phyloP scores from a whole-genome alignment of 352 stramenopile genomes.

The Globisporangium irregulare region DNA sequence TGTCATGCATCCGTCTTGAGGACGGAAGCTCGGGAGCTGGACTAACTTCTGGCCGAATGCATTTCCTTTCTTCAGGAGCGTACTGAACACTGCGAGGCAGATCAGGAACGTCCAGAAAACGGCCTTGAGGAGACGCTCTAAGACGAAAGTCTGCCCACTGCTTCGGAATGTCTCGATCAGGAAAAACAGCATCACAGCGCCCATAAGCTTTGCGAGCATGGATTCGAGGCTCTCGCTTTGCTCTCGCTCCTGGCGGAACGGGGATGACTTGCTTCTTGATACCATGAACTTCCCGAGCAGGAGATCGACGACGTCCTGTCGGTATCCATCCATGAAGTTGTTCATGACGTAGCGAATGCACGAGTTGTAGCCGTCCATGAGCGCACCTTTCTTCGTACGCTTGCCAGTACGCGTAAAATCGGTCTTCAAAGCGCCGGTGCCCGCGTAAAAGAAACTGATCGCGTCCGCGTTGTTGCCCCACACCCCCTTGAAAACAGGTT shows the following conservation, averaged over 20 bases:
- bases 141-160: constrained; percentile 36
- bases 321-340: constrained; percentile 94
- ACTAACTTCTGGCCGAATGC: constrained; percentile 65
- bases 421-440: constrained; percentile 93
- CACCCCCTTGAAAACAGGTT: constrained; percentile 82
- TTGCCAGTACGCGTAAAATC: constrained; percentile 96
- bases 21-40: constrained; percentile 53
- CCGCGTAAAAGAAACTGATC: constrained; percentile 93
- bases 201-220: constrained; percentile 47
- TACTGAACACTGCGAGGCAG: constrained; percentile 38
- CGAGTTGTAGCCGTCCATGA: constrained; percentile 95
- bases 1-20: constrained; percentile 77
- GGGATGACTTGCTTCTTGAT: constrained; percentile 49
- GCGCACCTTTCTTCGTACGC: constrained; percentile 88
- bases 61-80: constrained; percentile 80
- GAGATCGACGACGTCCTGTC: constrained; percentile 93
- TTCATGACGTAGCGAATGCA: constrained; percentile 94
- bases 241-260: constrained; percentile 29
- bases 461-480: constrained; percentile 97
- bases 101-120: constrained; percentile 50
- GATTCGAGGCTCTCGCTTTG: constrained; percentile 54
- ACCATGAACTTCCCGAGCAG: constrained; percentile 67
- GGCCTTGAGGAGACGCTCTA: constrained; percentile 58
- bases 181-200: constrained; percentile 51
- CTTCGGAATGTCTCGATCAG: constrained; percentile 55